Conservation (phyloP, 495 filamentous ascomycete species). For the Letharia columbiana region DNA sequence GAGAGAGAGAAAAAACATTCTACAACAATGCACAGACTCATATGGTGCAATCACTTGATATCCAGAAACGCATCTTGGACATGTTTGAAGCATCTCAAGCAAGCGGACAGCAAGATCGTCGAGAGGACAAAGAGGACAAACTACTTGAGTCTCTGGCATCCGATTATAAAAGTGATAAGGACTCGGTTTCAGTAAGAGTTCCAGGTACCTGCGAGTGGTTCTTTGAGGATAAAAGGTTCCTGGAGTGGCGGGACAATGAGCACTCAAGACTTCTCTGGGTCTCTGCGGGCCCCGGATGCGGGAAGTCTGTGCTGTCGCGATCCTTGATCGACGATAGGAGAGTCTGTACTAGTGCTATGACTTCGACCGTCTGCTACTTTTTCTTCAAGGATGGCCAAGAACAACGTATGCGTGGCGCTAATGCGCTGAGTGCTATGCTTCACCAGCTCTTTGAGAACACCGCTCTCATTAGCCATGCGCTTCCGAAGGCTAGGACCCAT, state of each 20-base stretch:
- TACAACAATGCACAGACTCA: not conserved
- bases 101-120: slow-evolving; percentile 9
- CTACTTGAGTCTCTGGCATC: slow-evolving; percentile 27
- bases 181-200: slow-evolving; percentile 11
- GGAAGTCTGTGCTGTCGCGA: slow-evolving; percentile 38
- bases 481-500: slow-evolving; percentile 28
- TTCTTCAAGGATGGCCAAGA: slow-evolving; percentile 40
- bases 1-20: not conserved
- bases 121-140: slow-evolving; percentile 22
- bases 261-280: slow-evolving; percentile 36
- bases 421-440: slow-evolving; percentile 35
- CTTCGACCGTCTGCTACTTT: slow-evolving; percentile 34
- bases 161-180: slow-evolving; percentile 30
- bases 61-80: slow-evolving; percentile 7
- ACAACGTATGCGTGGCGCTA: slow-evolving; percentile 28
- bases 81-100: slow-evolving; percentile 3
- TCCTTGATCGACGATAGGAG: slow-evolving; percentile 32
- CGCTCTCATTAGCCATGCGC: slow-evolving; percentile 26
- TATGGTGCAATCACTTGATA: not conserved
- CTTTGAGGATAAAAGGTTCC: slow-evolving; percentile 29
- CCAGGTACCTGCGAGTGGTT: slow-evolving; percentile 35
- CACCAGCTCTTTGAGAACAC: slow-evolving; percentile 36
- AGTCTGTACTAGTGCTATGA: slow-evolving; percentile 25
- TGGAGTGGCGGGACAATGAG: slow-evolving; percentile 27
- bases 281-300: slow-evolving; percentile 41